Percentiles rank a stretch among this genome's conserved stretches.
Conservation (phyloP, 768 basidiomycete species). For the Pulveroboletus sp. region DNA sequence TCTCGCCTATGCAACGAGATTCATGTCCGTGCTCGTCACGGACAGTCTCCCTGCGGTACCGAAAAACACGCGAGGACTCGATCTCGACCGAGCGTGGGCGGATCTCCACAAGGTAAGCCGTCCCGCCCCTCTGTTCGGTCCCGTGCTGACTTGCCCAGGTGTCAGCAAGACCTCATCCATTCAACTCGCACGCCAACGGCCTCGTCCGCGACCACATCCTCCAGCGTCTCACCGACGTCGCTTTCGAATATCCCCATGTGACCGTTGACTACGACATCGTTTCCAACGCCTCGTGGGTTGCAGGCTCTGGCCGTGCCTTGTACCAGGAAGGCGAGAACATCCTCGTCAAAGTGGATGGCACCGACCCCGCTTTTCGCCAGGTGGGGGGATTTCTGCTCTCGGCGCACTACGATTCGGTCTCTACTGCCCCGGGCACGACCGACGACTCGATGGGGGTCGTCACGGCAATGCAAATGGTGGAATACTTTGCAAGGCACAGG, state of each 20-base stretch:
- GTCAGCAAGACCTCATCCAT: conserved; percentile 68
- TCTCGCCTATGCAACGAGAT: conserved; percentile 47
- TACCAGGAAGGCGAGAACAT: conserved; percentile 71
- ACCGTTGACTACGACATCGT: conserved; percentile 48
- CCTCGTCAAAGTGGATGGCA: conserved; percentile 59
- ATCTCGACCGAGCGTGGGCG: conserved; percentile 51
- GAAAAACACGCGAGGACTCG: conserved; percentile 40
- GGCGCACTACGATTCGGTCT: conserved; percentile 80
- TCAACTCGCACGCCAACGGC: conserved; percentile 75
- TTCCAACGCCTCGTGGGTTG: conserved; percentile 49
- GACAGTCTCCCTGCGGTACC: conserved; percentile 48
- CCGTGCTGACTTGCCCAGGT: conserved; percentile 39
- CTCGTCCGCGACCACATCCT: conserved; percentile 58
- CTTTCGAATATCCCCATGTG: conserved; percentile 41
- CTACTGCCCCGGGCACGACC: conserved; percentile 68
- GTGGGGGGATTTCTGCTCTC: conserved; percentile 62
- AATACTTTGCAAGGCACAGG: conserved; percentile 47
- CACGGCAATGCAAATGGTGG: conserved; percentile 61
- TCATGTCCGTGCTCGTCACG: conserved; percentile 44
- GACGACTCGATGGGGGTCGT: conserved; percentile 76
- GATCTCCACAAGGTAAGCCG: conserved; percentile 52
- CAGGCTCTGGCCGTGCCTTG: conserved; percentile 23
- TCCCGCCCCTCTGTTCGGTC: not conserved
- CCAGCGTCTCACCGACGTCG: conserved; percentile 46
- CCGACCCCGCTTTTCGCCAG: conserved; percentile 31